Percentiles rank a stretch among this genome's conserved stretches.
Conservation (phyloP, 768 basidiomycete species). For the Mycena belliarum region DNA sequence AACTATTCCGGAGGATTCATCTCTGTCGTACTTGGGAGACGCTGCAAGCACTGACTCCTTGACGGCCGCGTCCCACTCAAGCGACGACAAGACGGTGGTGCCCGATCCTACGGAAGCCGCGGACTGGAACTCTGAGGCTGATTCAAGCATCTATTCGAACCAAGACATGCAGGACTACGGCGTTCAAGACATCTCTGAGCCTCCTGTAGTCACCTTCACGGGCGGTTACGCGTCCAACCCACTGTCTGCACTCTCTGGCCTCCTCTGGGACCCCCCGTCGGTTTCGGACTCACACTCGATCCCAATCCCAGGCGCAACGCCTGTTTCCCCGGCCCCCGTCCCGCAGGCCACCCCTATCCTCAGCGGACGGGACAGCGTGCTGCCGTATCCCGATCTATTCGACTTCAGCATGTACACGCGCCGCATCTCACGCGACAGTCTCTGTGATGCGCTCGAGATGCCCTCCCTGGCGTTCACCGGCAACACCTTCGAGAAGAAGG, state of each 20-base stretch:
- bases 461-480: not conserved
- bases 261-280: conserved; percentile 22
- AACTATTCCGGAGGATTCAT: not conserved
- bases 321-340: not conserved
- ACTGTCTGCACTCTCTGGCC: conserved; percentile 19
- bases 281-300: conserved; percentile 8
- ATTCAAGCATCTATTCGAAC: not conserved
- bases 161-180: not conserved
- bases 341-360: conserved; percentile 1
- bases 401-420: conserved; percentile 24
- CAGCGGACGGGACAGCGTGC: not conserved
- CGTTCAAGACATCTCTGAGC: not conserved
- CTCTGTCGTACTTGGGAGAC: not conserved
- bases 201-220: not conserved
- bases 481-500: conserved; percentile 3
- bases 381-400: conserved; percentile 26
- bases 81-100: not conserved
- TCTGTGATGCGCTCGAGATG: conserved; percentile 7
- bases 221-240: conserved; percentile 12
- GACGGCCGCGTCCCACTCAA: not conserved
- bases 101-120: not conserved
- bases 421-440: conserved; percentile 19
- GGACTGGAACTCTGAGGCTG: not conserved
- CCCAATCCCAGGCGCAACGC: conserved; percentile 1
- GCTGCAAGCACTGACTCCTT: not conserved